Conservation (phyloP, 805 yeast genomes). For the Nakazawaea sp. region DNA sequence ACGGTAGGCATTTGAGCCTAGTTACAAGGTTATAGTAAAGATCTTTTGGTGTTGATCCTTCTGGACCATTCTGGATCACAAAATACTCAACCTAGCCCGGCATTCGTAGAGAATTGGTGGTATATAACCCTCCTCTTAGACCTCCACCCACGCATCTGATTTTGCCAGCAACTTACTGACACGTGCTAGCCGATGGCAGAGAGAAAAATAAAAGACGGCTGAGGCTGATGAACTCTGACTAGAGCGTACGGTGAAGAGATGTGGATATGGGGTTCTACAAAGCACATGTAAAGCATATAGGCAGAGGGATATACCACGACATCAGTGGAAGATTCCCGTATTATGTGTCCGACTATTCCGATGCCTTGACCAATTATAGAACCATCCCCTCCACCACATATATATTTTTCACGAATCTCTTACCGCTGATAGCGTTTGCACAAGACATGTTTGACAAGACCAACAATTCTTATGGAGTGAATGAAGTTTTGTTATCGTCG, state of each 20-base stretch:
- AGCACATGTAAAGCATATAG: conserved; percentile 20
- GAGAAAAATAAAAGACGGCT: background rate
- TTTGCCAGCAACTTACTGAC: too few relatives aligned
- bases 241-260: too few relatives aligned
- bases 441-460: conserved; percentile 97
- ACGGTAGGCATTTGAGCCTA: too few relatives aligned
- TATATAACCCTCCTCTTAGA: too few relatives aligned
- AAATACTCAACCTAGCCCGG: too few relatives aligned
- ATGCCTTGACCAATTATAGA: conserved; percentile 70
- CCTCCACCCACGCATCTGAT: too few relatives aligned
- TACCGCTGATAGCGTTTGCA: conserved; percentile 94
- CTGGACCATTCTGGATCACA: too few relatives aligned
- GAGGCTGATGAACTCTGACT: background rate
- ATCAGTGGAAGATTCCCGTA: conserved; percentile 49
- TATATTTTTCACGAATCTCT: conserved; percentile 81
- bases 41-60: too few relatives aligned
- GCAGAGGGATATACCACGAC: conserved; percentile 50
- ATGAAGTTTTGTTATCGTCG: conserved; percentile 77
- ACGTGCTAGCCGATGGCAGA: background rate
- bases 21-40: too few relatives aligned
- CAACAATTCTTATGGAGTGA: conserved; percentile 79
- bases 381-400: conserved; percentile 79
- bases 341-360: conserved; percentile 73
- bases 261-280: conserved; percentile 3
- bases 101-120: too few relatives aligned